Conservation (phyloP, 2,329 filamentous ascomycete genomes). For the Ceratocystis ficicola region DNA sequence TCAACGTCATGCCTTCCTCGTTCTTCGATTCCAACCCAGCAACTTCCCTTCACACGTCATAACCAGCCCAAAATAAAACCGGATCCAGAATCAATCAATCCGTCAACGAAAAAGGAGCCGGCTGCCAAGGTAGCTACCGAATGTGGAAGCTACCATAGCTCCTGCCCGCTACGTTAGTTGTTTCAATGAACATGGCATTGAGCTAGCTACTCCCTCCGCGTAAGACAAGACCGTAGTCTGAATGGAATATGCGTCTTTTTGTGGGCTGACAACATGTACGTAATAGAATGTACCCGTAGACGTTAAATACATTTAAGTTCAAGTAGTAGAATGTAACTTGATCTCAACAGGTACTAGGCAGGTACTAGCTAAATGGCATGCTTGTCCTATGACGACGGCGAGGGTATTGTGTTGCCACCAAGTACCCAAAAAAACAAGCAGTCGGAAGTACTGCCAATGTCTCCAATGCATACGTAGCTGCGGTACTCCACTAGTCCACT, state of each 20-base stretch:
- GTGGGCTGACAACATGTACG: not conserved
- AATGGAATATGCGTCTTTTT: constrained; percentile 2
- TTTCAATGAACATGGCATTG: not conserved
- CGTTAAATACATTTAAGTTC: too few relatives aligned
- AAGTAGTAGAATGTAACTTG: too few relatives aligned
- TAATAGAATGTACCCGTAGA: not conserved
- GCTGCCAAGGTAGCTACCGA: not conserved
- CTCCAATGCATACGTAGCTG: constrained; percentile 1
- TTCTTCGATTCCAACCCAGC: constrained; percentile 1
- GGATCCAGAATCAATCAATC: not conserved
- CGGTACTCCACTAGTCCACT: not conserved
- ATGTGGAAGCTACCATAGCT: constrained; percentile 7
- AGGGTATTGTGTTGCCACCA: not conserved
- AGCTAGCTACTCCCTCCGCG: not conserved
- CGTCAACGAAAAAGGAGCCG: not conserved
- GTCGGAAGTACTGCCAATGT: not conserved
- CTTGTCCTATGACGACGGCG: not conserved
- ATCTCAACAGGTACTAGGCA: not conserved
- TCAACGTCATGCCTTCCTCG: not conserved
- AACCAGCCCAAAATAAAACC: not conserved
- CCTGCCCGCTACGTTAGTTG: not conserved
- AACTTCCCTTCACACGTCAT: constrained; percentile 6
- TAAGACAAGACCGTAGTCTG: not conserved
- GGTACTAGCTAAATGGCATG: not conserved
- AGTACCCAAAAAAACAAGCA: not conserved